phyloP scores from a whole-genome alignment of 176 grass and related monocot species.

The Calamus simplicifolius region DNA sequence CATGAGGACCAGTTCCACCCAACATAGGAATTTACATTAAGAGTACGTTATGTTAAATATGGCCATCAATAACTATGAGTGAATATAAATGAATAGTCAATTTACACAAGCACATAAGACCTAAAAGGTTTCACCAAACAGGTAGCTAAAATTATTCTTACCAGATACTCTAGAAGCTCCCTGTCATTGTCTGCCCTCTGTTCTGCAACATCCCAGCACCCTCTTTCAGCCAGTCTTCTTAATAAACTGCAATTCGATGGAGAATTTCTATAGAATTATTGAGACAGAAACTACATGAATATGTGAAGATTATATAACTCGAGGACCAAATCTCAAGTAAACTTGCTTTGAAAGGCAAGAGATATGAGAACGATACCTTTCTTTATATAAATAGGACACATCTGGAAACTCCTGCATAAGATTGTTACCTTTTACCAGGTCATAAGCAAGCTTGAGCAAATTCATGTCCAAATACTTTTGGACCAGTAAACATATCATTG shows the following conservation, averaged over 20 bases:
- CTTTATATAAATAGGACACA: conserved; percentile 75
- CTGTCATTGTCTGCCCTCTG: conserved; percentile 58
- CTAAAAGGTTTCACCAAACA: too few species aligned
- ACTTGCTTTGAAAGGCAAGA: conserved; percentile 13
- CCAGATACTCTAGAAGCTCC: conserved; percentile 81
- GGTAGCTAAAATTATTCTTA: conserved; percentile 22
- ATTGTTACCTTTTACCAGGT: conserved; percentile 65
- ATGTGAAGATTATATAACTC: background rate
- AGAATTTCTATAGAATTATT: background rate
- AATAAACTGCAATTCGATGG: conserved; percentile 40
- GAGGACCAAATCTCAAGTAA: background rate
- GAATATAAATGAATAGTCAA: too few species aligned
- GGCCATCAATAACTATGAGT: too few species aligned
- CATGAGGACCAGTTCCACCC: too few species aligned
- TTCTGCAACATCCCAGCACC: conserved; percentile 95
- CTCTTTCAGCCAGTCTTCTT: conserved; percentile 93
- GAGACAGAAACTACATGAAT: background rate
- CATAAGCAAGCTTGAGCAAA: conserved; percentile 80
- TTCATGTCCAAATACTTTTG: conserved; percentile 68
- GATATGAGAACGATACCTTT: conserved; percentile 42
- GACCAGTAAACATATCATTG: conserved; percentile 56
- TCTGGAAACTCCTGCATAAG: conserved; percentile 73
- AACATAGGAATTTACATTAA: too few species aligned
- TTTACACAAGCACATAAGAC: too few species aligned
- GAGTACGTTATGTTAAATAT: too few species aligned